Conservation (phyloP, 805 yeast species). For the Candida rishiriensis region DNA sequence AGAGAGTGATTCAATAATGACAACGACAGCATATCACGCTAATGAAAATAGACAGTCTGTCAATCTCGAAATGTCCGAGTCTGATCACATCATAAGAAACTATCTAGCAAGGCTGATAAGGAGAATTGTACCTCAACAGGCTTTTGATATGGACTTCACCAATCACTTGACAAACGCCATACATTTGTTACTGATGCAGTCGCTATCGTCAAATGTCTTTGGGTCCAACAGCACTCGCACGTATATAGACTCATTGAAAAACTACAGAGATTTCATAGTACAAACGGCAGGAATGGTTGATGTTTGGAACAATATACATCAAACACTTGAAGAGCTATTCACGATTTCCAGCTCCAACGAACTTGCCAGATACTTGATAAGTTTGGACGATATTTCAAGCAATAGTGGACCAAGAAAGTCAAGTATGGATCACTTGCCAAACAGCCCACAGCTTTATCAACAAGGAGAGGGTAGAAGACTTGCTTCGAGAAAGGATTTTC, state of each 20-base stretch:
- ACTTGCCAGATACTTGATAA: conserved; percentile 18
- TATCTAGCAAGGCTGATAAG: conserved; percentile 18
- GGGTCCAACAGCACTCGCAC: neutral
- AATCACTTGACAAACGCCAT: conserved; percentile 11
- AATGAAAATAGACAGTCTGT: no score
- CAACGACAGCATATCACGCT: no score
- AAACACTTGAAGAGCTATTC: conserved; percentile 17
- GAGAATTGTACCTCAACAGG: conserved; percentile 10
- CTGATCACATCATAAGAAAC: conserved; percentile 19
- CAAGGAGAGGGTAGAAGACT: neutral
- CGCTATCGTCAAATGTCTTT: conserved; percentile 2
- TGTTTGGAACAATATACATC: conserved; percentile 17
- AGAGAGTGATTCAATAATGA: no score
- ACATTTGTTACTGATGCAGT: conserved; percentile 6
- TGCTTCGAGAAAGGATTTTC: neutral
- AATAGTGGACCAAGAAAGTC: neutral
- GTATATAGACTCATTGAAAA: conserved; percentile 3
- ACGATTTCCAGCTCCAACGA: conserved; percentile 12
- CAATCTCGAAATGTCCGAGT: conserved; percentile 6
- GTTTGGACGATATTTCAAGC: conserved; percentile 14
- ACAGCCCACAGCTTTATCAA: no score
- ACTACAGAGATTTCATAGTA: conserved; percentile 7
- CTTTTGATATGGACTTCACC: conserved; percentile 10
- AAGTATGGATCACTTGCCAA: neutral
- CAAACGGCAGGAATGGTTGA: conserved; percentile 4